A percentile compares a stretch with the other conserved stretches of the same genome.
phyloP scores from a whole-genome alignment of 2,329 filamentous ascomycete genomes.

The Trichoderma simmonsii region DNA sequence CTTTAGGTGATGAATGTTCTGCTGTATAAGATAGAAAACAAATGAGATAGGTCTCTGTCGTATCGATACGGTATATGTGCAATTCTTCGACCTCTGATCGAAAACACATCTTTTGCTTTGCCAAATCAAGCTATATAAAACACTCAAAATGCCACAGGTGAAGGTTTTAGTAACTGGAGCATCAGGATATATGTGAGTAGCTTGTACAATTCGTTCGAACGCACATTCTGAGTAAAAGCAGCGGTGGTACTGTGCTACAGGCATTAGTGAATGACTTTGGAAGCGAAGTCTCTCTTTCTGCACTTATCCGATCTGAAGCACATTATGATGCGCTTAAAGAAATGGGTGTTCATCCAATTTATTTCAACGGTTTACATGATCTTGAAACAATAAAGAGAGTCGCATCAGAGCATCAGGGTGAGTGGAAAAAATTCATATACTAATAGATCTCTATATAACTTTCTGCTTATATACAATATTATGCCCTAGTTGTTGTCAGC shows the following conservation, averaged over 20 bases:
- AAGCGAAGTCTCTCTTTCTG: background rate
- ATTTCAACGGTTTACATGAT: background rate
- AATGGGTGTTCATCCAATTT: background rate
- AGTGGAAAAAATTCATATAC: too few relatives aligned
- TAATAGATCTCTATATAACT: too few relatives aligned
- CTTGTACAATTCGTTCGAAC: background rate
- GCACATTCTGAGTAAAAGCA: background rate
- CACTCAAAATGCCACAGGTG: background rate
- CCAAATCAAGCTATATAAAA: background rate
- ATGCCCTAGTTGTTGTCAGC: too few relatives aligned
- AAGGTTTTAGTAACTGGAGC: background rate
- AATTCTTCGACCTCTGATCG: background rate
- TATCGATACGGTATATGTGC: background rate
- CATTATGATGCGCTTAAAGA: background rate
- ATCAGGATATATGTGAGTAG: background rate
- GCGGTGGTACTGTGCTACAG: background rate
- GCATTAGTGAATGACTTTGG: background rate
- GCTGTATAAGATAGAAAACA: background rate
- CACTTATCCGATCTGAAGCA: background rate
- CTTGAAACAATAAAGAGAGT: background rate
- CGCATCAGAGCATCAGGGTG: background rate
- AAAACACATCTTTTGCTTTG: background rate
- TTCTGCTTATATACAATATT: too few relatives aligned
- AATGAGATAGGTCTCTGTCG: background rate
- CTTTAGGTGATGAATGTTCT: background rate